phyloP scores from a whole-genome alignment of 1,284 basidiomycete species.

The Cutaneotrichosporon daszewskae region DNA sequence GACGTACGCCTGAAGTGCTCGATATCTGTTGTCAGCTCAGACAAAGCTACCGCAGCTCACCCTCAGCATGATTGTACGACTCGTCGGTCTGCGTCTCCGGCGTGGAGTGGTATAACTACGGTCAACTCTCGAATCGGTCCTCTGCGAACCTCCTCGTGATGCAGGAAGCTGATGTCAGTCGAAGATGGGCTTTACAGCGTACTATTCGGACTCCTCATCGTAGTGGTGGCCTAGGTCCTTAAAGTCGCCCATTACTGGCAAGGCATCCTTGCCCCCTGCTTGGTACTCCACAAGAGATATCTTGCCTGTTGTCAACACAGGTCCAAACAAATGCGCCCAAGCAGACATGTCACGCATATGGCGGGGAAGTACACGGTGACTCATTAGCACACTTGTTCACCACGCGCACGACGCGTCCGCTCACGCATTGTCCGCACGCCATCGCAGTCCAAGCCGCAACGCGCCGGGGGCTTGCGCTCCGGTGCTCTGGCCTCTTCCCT shows the following conservation, averaged over 20 bases:
- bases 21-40: constrained; percentile 28
- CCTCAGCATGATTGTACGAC: constrained; percentile 87
- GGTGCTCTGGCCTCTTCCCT: too few relatives aligned
- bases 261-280: constrained; percentile 61
- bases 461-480: too few relatives aligned
- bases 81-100: constrained; percentile 96
- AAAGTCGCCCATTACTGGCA: constrained; percentile 88
- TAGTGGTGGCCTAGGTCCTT: constrained; percentile 68
- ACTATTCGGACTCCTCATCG: constrained; percentile 52
- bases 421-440: too few relatives aligned
- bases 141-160: constrained; percentile 77
- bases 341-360: too few relatives aligned
- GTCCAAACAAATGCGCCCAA: too few relatives aligned
- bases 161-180: constrained; percentile 58
- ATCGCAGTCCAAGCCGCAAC: not conserved
- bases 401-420: too few relatives aligned
- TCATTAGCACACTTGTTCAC: too few relatives aligned
- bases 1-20: constrained; percentile 38
- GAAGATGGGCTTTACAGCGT: constrained; percentile 18
- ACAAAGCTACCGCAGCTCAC: constrained; percentile 40
- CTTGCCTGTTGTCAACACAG: constrained; percentile 48
- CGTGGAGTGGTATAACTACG: constrained; percentile 80
- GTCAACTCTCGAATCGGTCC: not conserved
- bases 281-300: constrained; percentile 76
- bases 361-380: too few relatives aligned